Conservation (phyloP, 2,329 filamentous ascomycete species). For the Aspergillus novofumigatus region DNA sequence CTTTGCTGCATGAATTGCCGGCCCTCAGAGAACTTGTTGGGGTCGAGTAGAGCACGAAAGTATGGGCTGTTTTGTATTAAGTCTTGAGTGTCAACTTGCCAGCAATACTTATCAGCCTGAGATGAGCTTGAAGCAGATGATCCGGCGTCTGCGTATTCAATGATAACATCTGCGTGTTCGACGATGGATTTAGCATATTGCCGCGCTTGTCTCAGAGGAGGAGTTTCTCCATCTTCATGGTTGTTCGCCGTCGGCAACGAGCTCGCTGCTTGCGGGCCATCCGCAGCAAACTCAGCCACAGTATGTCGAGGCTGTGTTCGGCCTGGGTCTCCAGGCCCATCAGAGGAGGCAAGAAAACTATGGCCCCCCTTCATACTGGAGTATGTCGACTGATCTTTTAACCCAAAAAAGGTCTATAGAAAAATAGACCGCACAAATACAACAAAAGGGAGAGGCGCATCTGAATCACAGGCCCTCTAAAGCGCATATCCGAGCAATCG, state of each 20-base stretch:
- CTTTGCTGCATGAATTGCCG: constrained; percentile 28
- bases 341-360: constrained; percentile 19
- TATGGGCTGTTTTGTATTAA: constrained; percentile 36
- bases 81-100: constrained; percentile 31
- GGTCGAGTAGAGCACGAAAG: constrained; percentile 38
- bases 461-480: background rate
- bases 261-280: background rate
- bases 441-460: background rate
- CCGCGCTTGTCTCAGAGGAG: background rate
- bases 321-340: constrained; percentile 1
- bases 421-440: background rate
- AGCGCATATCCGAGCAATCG: background rate
- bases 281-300: background rate
- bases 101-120: constrained; percentile 16
- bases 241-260: background rate
- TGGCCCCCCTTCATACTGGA: constrained; percentile 19
- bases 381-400: background rate
- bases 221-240: background rate
- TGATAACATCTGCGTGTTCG: constrained; percentile 31
- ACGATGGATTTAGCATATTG: constrained; percentile 20
- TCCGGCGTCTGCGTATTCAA: constrained; percentile 27
- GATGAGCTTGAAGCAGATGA: constrained; percentile 4
- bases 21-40: constrained; percentile 41
- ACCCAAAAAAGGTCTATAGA: background rate
- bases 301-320: constrained; percentile 4